phyloP scores from a whole-genome alignment of 1,139 yeast genomes.

The Yamadazyma blattariae region DNA sequence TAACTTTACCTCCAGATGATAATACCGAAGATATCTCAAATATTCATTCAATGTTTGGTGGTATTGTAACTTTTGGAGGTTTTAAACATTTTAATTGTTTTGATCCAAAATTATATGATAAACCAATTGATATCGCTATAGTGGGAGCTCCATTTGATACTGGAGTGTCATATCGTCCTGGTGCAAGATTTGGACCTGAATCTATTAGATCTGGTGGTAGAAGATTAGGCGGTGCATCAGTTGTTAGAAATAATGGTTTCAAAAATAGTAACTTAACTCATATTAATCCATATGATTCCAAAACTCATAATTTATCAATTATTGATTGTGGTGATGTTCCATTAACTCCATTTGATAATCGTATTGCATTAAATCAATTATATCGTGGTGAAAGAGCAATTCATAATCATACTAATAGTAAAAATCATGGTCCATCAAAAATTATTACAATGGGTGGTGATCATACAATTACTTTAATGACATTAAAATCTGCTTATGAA shows the following conservation, averaged over 20 bases:
- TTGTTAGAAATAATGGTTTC: constrained; percentile 29
- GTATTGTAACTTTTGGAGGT: constrained; percentile 47
- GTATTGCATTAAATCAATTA: constrained; percentile 51
- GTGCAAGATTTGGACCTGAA: constrained; percentile 31
- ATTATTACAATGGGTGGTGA: constrained; percentile 59
- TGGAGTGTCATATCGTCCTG: constrained; percentile 28
- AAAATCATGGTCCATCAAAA: constrained; percentile 14
- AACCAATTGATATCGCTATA: constrained; percentile 24
- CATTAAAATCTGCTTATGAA: constrained; percentile 48
- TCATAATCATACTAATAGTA: constrained; percentile 22
- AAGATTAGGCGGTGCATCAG: constrained; percentile 35
- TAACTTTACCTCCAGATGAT: constrained; percentile 34
- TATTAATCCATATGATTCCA: constrained; percentile 23
- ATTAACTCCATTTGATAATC: constrained; percentile 53
- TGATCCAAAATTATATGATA: constrained; percentile 14
- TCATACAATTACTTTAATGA: constrained; percentile 53
- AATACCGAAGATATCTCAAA: constrained; percentile 31
- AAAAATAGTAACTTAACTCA: constrained; percentile 16
- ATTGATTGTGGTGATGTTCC: constrained; percentile 59
- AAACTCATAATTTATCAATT: constrained; percentile 30
- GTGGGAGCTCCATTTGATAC: constrained; percentile 33
- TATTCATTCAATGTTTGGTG: constrained; percentile 31
- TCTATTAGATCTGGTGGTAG: constrained; percentile 21
- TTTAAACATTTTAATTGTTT: constrained; percentile 40
- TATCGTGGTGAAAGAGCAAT: constrained; percentile 50